Percentiles rank a stretch among this genome's conserved stretches.
These are phyloP conservation scores for Aegilops longissima DNA, from an alignment of 176 grass and related monocot species.

Conservation along the genomic window DNA sequence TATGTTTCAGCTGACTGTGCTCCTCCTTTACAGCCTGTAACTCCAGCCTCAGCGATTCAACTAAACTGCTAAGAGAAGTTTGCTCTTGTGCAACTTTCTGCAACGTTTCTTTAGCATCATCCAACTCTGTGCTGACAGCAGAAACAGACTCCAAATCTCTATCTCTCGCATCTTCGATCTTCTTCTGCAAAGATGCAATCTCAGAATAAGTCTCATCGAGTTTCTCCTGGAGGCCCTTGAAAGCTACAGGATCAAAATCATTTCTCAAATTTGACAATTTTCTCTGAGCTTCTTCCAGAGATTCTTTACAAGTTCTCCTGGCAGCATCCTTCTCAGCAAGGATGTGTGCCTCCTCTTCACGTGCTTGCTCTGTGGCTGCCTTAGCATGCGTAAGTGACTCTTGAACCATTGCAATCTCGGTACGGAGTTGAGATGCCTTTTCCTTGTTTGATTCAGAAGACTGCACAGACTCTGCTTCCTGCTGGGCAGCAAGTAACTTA, in stretches of 20 bases:
- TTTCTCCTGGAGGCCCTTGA: conserved; percentile 65
- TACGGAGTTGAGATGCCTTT: conserved; percentile 65
- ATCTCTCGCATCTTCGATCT: conserved; percentile 61
- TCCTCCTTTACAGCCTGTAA: conserved; percentile 70
- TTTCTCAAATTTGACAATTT: conserved; percentile 66
- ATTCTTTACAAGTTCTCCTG: conserved; percentile 61
- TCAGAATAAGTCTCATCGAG: conserved; percentile 62
- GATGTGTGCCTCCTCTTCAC: conserved; percentile 69
- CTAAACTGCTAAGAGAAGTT: conserved; percentile 54
- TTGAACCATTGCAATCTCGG: conserved; percentile 60
- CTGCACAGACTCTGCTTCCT: conserved; percentile 70
- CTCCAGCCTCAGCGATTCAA: conserved; percentile 76
- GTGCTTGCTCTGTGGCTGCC: conserved; percentile 73
- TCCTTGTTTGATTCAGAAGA: conserved; percentile 66
- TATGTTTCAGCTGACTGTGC: conserved; percentile 71
- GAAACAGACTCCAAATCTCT: conserved; percentile 65
- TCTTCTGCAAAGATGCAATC: conserved; percentile 67
- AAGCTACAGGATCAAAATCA: conserved; percentile 75
- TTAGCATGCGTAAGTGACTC: conserved; percentile 72
- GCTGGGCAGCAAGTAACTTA: conserved; percentile 67
- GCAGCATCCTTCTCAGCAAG: conserved; percentile 68
- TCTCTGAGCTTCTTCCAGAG: conserved; percentile 65
- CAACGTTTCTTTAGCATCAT: conserved; percentile 78
- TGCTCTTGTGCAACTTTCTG: conserved; percentile 74
- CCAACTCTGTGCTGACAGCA: conserved; percentile 64